Evolutionary conservation across 2,329 filamentous ascomycete species (phyloP).

Genomic region (Fusarium anthophilum): DNA sequence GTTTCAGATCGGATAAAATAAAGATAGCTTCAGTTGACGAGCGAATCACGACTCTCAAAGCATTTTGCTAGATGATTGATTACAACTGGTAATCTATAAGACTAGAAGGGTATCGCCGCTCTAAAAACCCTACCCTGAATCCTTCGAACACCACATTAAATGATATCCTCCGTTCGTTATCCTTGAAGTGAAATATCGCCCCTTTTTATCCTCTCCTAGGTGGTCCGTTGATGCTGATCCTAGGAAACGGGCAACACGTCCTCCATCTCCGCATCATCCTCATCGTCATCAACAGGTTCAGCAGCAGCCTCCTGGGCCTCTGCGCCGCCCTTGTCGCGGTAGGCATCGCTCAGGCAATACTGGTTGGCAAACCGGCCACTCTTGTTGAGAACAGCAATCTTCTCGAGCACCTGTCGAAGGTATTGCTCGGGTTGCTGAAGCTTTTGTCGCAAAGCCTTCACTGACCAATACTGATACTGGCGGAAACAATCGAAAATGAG

Average conservation of each 20-base stretch:
- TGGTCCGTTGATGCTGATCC: not conserved
- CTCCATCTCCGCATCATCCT: conserved; percentile 80
- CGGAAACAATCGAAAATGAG: conserved; percentile 85
- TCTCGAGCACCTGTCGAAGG: conserved; percentile 83
- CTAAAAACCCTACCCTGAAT: conserved; percentile 36
- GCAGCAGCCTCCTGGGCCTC: conserved; percentile 63
- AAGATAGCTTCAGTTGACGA: not conserved
- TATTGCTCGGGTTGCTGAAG: conserved; percentile 93
- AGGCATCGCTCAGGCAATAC: conserved; percentile 79
- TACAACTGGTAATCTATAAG: conserved; percentile 27
- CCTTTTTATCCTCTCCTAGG: not conserved
- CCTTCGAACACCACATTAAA: conserved; percentile 19
- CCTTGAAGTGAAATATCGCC: not conserved
- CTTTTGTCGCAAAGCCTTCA: conserved; percentile 81
- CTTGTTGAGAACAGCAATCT: conserved; percentile 84
- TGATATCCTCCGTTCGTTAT: not conserved
- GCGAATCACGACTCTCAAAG: not conserved
- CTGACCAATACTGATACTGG: conserved; percentile 91
- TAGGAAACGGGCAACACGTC: conserved; percentile 65
- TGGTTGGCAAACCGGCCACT: conserved; percentile 85
- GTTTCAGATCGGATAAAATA: not conserved
- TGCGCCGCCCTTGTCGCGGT: conserved; percentile 50
- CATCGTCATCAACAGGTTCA: conserved; percentile 66
- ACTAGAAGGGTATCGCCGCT: conserved; percentile 43
- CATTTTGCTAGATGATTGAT: conserved; percentile 24